Evolutionary conservation across 2,329 filamentous ascomycete genomes (phyloP).

Genomic region (Graphium sp.): DNA sequence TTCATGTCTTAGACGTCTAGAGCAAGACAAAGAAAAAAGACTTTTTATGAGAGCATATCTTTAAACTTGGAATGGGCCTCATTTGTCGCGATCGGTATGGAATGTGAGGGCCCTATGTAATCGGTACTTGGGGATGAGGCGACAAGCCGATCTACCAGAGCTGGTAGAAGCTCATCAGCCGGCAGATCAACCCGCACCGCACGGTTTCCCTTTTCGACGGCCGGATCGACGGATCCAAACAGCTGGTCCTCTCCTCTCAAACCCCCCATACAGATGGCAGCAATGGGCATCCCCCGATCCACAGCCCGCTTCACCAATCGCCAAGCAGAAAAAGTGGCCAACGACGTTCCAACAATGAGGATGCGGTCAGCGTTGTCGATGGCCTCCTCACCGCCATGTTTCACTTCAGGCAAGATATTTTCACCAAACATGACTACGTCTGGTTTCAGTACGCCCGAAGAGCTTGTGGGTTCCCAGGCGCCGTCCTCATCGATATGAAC

Average conservation of each 20-base stretch:
- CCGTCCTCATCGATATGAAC: slow-evolving; percentile 67
- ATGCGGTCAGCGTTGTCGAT: slow-evolving; percentile 63
- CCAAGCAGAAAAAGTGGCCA: slow-evolving; percentile 95
- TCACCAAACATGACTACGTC: slow-evolving; percentile 96
- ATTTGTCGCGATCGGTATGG: no score
- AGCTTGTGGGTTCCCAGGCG: slow-evolving; percentile 51
- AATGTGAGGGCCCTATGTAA: slow-evolving; percentile 6
- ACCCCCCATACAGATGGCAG: slow-evolving; percentile 75
- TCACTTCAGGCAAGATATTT: slow-evolving; percentile 54
- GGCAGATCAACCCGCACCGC: slow-evolving; percentile 40
- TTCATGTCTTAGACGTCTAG: slow-evolving; percentile 3
- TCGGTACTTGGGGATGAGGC: neutral
- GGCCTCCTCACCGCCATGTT: slow-evolving; percentile 59
- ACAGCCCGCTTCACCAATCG: slow-evolving; percentile 69
- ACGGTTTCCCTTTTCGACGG: slow-evolving; percentile 28
- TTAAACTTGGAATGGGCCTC: slow-evolving; percentile 34
- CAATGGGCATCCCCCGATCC: slow-evolving; percentile 71
- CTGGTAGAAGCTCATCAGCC: slow-evolving; percentile 40
- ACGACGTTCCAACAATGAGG: slow-evolving; percentile 70
- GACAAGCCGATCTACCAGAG: slow-evolving; percentile 31
- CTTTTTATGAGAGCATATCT: slow-evolving; percentile 39
- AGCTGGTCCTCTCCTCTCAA: slow-evolving; percentile 64
- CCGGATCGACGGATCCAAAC: slow-evolving; percentile 40
- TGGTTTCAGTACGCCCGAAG: slow-evolving; percentile 74
- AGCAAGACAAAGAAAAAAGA: neutral